phyloP scores from a whole-genome alignment of 2,329 filamentous ascomycete genomes.

The Pseudodiploospora longispora region DNA sequence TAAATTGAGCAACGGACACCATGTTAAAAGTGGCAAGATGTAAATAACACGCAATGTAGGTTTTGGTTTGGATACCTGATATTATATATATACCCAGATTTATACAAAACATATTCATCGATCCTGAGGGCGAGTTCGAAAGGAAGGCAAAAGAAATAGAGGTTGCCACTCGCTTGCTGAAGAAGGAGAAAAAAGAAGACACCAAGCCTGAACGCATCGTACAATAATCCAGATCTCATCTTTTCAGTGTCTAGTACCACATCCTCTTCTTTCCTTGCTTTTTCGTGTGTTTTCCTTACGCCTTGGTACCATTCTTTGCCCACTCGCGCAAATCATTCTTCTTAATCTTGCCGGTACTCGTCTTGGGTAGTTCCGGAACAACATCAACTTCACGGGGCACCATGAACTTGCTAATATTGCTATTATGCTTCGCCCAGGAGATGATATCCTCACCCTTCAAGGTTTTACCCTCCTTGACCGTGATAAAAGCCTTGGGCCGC shows the following conservation, averaged over 20 bases:
- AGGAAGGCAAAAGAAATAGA: no score
- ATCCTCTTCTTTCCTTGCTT: no score
- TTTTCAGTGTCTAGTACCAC: neutral
- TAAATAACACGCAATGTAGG: no score
- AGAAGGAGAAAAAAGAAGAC: no score
- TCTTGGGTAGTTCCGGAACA: conserved; percentile 86
- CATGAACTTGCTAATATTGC: conserved; percentile 87
- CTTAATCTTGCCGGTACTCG: conserved; percentile 90
- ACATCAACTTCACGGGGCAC: conserved; percentile 65
- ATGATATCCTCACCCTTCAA: conserved; percentile 57
- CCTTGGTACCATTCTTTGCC: conserved; percentile 40
- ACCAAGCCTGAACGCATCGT: no score
- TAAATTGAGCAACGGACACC: neutral
- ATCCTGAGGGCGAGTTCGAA: no score
- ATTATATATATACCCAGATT: no score
- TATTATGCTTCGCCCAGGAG: conserved; percentile 74
- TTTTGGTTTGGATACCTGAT: no score
- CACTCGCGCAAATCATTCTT: conserved; percentile 89
- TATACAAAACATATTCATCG: no score
- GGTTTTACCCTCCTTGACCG: conserved; percentile 58
- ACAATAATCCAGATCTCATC: neutral
- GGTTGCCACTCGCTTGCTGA: no score
- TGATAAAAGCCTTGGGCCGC: conserved; percentile 88
- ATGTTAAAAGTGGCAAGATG: neutral
- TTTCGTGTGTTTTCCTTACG: neutral